These are phyloP conservation scores for Thalia dealbata DNA, from an alignment of 176 grass and related monocot genomes.

Conservation along the genomic window DNA sequence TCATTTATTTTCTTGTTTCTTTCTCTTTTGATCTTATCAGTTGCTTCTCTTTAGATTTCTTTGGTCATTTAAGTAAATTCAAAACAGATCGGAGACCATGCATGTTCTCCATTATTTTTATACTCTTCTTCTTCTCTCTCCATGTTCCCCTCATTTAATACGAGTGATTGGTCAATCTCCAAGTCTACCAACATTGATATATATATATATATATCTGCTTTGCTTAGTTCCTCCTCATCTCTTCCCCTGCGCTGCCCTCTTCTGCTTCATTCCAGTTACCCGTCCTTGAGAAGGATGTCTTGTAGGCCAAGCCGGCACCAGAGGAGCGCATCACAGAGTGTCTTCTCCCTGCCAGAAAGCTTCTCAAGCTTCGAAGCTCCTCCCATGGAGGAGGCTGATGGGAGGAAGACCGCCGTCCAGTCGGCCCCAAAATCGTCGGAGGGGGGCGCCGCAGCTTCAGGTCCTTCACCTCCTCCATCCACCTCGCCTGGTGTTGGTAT, in stretches of 20 bases:
- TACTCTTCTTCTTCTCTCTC: too few species aligned
- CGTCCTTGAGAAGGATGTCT: conserved; percentile 28
- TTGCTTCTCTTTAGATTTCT: too few species aligned
- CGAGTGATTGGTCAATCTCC: neutral
- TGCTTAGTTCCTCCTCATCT: neutral
- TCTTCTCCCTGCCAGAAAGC: conserved; percentile 77
- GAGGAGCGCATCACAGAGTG: conserved; percentile 73
- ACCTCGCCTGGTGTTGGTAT: neutral
- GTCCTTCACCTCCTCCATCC: conserved; percentile 1
- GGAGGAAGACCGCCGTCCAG: neutral
- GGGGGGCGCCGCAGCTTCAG: neutral
- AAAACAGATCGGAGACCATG: too few species aligned
- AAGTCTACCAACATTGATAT: neutral
- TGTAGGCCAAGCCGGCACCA: conserved; percentile 64
- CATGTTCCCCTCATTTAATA: too few species aligned
- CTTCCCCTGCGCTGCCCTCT: neutral
- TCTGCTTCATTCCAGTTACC: neutral
- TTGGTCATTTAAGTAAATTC: too few species aligned
- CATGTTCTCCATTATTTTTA: too few species aligned
- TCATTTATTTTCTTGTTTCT: too few species aligned
- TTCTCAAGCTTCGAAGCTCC: conserved; percentile 46
- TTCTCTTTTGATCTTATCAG: too few species aligned
- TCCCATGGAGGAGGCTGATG: conserved; percentile 11
- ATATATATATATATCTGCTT: neutral
- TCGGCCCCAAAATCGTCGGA: neutral